Base-by-base conservation (phyloP, 495 filamentous ascomycete species). In the Extremus antarcticus region DNA sequence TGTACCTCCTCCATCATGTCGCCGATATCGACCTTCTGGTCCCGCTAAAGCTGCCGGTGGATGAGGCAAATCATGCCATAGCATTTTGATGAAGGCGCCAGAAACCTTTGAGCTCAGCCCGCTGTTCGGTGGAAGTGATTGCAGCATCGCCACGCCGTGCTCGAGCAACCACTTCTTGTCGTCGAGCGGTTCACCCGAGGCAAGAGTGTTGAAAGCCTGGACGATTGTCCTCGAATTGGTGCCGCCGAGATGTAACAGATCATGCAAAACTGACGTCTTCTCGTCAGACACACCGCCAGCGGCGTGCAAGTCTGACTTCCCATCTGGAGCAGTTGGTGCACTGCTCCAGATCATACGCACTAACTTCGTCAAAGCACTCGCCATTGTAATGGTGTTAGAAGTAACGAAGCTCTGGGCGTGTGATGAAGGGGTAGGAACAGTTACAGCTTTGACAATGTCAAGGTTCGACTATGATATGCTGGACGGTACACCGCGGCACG, bases 131-230 rank as follows among this genome's bases (percentile, higher is more conserved):
- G 69, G 68, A 19, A 70, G 48, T 0, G 54, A 50, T 32, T 72
- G 70, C 10, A 71, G 66, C 67, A 71, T 67, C 15, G 63, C 43
- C 11, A 71, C 67, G 1, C 67, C 70, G 60, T 71, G 25, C 55
- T 71, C 69, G 29, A 71, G 62, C 46, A 71, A 25, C 10, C 63
- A 56, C 25, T 70, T 59, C 47, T 68, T 70, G 53, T 71, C 69
- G 50, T 71, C 62, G 24, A 72, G 17, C 21, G 70, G 70, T 24
- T 70, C 61, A 10, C 68, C 68, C 11, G 63, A 62, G 13, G 65
- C 67, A 10, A 72, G 57, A 0, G 55, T 64, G 0, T 63, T 56
- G 16, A 72, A 52, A 0, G 67, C 70, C 22, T 63, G 24, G 1
- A 56, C 49, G 3, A 72, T 48, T 1, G 63, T 65, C 51, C 47